phyloP scores from a whole-genome alignment of 176 grass and related monocot species.

The Olyra latifolia region DNA sequence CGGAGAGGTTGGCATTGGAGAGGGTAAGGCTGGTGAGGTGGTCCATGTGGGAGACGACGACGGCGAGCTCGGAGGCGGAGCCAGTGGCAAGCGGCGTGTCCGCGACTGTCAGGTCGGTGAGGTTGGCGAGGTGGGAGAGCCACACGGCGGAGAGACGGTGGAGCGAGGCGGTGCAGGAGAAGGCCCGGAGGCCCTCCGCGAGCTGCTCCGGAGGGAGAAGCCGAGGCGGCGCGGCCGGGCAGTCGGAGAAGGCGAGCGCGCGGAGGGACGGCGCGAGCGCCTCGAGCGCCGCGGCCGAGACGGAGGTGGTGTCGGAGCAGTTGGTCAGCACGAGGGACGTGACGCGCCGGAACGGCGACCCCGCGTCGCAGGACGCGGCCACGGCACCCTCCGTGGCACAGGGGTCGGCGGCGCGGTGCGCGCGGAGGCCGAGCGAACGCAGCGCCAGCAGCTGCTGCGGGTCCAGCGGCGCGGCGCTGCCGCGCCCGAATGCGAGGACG shows the following conservation, averaged over 20 bases:
- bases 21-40: slow-evolving; percentile 54
- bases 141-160: slow-evolving; percentile 56
- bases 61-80: slow-evolving; percentile 40
- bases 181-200: slow-evolving; percentile 46
- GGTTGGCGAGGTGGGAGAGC: slow-evolving; percentile 75
- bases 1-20: slow-evolving; percentile 77
- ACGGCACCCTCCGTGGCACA: slow-evolving; percentile 31
- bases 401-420: slow-evolving; percentile 36
- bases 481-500: neutral
- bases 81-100: slow-evolving; percentile 53
- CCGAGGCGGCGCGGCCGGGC: slow-evolving; percentile 60
- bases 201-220: slow-evolving; percentile 56
- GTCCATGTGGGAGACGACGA: slow-evolving; percentile 80
- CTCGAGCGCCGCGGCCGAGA: slow-evolving; percentile 62
- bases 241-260: slow-evolving; percentile 51
- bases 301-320: slow-evolving; percentile 73
- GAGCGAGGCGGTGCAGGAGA: slow-evolving; percentile 77
- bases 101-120: slow-evolving; percentile 66
- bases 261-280: slow-evolving; percentile 64
- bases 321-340: slow-evolving; percentile 69
- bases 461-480: slow-evolving; percentile 48
- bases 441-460: slow-evolving; percentile 72
- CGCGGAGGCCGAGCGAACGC: slow-evolving; percentile 64
- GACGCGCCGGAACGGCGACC: slow-evolving; percentile 65
- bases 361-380: slow-evolving; percentile 66